Evolutionary conservation across 371 early-diverging fungal species (phyloP).

Genomic region (Rhizopus sp.): DNA sequence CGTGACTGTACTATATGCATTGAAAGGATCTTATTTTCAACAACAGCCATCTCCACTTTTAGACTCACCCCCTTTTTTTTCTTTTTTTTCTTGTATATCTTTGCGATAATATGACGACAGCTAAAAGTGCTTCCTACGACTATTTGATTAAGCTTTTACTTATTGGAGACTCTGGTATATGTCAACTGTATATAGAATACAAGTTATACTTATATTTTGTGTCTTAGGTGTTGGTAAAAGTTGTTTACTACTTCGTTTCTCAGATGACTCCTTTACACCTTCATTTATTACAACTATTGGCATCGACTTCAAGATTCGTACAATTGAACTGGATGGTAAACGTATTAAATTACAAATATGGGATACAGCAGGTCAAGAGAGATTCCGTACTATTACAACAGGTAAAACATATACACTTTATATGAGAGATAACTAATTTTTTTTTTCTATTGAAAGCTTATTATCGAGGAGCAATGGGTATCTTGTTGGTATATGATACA

Average conservation of each 20-base stretch:
- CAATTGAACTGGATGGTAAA: constrained; percentile 97
- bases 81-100: no score
- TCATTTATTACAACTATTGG: constrained; percentile 99
- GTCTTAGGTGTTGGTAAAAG: constrained; percentile 94
- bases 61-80: no score
- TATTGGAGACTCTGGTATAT: constrained; percentile 95
- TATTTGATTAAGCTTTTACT: constrained; percentile 28
- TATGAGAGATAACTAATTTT: no score
- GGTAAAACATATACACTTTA: constrained; percentile 38
- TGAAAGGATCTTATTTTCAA: no score
- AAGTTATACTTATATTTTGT: neutral
- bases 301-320: constrained; percentile 99
- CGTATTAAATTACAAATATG: constrained; percentile 99
- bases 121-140: constrained; percentile 72
- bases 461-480: constrained; percentile 99
- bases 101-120: constrained; percentile 34
- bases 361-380: constrained; percentile 99
- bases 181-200: neutral
- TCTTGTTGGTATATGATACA: constrained; percentile 99
- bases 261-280: constrained; percentile 99
- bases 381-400: constrained; percentile 99
- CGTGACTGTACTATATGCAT: no score
- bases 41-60: no score
- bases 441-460: constrained; percentile 65
- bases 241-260: constrained; percentile 93